Evolutionary conservation across 164 flowering plant species (phyloP), one percentile per base, ranked within the genome.

Genomic region (Kalanchoe fedtschenkoi): DNA sequence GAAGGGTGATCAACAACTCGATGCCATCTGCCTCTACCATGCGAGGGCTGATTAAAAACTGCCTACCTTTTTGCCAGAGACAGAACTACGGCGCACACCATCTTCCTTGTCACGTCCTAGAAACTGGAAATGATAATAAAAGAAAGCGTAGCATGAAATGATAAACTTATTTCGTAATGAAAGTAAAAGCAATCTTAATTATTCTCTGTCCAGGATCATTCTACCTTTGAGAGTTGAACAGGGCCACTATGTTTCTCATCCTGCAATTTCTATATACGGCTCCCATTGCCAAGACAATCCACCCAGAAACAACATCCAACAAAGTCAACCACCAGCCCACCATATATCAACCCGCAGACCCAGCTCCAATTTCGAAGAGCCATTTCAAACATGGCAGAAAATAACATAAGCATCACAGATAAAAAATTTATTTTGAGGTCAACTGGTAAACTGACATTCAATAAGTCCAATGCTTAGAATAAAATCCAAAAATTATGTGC

Each of bases 361-460:
- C 84, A 97, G 87, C 95, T 97, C 90, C 97, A 96, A 88, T 80
- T 81, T 82, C 83, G 62, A 83, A 86, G 93, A 86, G 90, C 97
- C 85, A 81, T 72, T 66, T 68, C 74, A 78, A 30, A 75, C 77
- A 87, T 86, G 89, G 87, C 81, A 88, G 78, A 79, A 88, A 81
- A 68, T 76, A 88, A 60, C 61, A 84, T 86, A 72, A 89, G 96
- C 69, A 82, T 65, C 80, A 74, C 76, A 69, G 26, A 58, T 47
- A 0, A 14, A 22, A 13, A 22, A 22, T 24, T 24, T 24, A 47
- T 47, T 30, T 47, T n/a, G n/a, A 24, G 3, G 55, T 22, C 1
- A 5, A 22, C 16, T 22, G 55, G 19, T 22, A 47, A 26, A 33
- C 32, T 19, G 29, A n/a, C 35, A 56, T 8, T 29, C 17, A 28